phyloP scores from a whole-genome alignment of 2,329 filamentous ascomycete genomes.

The Celoporthe dispersa region DNA sequence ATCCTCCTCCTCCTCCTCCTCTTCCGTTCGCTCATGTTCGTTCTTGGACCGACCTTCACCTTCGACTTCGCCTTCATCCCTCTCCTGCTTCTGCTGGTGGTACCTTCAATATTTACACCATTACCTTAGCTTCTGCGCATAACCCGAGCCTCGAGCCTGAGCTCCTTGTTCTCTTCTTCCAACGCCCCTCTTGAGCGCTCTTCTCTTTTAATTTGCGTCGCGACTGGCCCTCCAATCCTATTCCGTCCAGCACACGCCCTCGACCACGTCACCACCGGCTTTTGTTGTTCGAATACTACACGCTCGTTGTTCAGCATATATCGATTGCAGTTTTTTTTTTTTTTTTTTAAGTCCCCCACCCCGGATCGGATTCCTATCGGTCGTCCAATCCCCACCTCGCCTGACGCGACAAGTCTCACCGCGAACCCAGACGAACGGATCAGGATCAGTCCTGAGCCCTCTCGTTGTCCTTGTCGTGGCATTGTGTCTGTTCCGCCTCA shows the following conservation, averaged over 20 bases:
- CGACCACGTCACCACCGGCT: conserved; percentile 23
- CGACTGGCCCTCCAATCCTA: conserved; percentile 17
- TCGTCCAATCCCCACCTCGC: neutral
- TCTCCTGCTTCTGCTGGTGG: conserved; percentile 12
- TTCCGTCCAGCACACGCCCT: conserved; percentile 11
- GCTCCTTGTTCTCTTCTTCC: conserved; percentile 30
- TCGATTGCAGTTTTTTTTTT: conserved; percentile 18
- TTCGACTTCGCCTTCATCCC: conserved; percentile 31
- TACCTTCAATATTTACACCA: conserved; percentile 16
- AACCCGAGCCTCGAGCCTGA: conserved; percentile 26
- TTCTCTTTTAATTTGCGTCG: conserved; percentile 22
- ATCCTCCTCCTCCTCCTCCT: conserved; percentile 30
- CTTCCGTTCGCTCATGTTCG: conserved; percentile 34
- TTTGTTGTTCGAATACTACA: conserved; percentile 28
- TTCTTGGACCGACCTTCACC: conserved; percentile 35
- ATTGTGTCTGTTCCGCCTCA: conserved; percentile 20
- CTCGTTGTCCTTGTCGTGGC: conserved; percentile 23
- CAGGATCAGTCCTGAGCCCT: conserved; percentile 7
- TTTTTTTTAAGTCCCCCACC: conserved; percentile 12
- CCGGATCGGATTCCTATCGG: conserved; percentile 14
- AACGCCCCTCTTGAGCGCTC: conserved; percentile 7
- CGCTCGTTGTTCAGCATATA: conserved; percentile 31
- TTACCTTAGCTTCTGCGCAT: conserved; percentile 27
- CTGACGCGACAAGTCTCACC: conserved; percentile 18
- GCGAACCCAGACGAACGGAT: conserved; percentile 14